A percentile compares a stretch with the other conserved stretches of the same genome.
Conservation (phyloP, 2,329 filamentous ascomycete species). For the Fusarium coffeatum region DNA sequence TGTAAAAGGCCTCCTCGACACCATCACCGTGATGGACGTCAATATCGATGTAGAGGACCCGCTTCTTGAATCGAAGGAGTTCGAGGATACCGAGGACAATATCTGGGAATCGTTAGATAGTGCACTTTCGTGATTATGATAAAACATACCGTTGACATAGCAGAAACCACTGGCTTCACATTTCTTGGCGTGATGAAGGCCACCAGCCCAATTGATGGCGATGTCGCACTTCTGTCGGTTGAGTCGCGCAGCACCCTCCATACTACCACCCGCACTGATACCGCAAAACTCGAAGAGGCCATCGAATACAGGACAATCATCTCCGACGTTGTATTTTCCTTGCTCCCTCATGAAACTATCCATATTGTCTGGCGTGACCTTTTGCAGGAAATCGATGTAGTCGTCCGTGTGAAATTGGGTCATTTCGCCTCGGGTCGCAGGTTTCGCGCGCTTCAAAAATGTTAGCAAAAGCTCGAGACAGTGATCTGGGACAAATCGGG, state of each 20-base stretch:
- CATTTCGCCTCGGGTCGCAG: constrained; percentile 89
- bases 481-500: not conserved
- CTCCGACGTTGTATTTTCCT: constrained; percentile 91
- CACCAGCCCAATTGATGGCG: constrained; percentile 97
- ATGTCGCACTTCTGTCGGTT: constrained; percentile 95
- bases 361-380: constrained; percentile 99
- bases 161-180: constrained; percentile 96
- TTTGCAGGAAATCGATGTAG: constrained; percentile 94
- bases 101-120: constrained; percentile 63
- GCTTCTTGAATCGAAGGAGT: constrained; percentile 87
- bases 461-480: constrained; percentile 47
- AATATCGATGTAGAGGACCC: constrained; percentile 98
- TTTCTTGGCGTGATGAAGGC: constrained; percentile 97
- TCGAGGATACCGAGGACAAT: constrained; percentile 97
- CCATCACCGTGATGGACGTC: constrained; percentile 95
- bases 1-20: constrained; percentile 93
- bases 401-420: constrained; percentile 94
- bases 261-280: constrained; percentile 91
- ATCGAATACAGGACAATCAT: constrained; percentile 97
- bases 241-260: constrained; percentile 91
- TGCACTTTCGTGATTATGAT: not conserved
- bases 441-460: constrained; percentile 76
- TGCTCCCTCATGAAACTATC: constrained; percentile 92
- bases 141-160: constrained; percentile 86
- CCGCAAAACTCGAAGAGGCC: constrained; percentile 97